A percentile compares a stretch with the other conserved stretches of the same genome.
Conservation (phyloP, 495 filamentous ascomycete genomes). For the Ramalina intermedia region DNA sequence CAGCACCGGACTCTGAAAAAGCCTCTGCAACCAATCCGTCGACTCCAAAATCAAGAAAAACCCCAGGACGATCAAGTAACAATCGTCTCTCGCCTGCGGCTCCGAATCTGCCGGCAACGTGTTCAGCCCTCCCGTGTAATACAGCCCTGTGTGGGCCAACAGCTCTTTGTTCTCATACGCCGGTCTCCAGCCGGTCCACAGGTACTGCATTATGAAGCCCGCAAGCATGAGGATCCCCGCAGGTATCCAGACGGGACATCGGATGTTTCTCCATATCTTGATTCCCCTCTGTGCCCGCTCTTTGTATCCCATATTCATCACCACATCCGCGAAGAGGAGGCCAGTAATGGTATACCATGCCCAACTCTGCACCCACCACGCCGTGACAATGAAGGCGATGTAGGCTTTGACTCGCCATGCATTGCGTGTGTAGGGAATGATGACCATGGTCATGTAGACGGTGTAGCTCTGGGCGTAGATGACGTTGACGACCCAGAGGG, state of each 20-base stretch:
- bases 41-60: conserved; percentile 21
- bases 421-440: conserved; percentile 20
- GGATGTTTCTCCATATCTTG: neutral
- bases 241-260: conserved; percentile 13
- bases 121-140: conserved; percentile 17
- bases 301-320: conserved; percentile 23
- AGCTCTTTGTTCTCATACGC: conserved; percentile 16
- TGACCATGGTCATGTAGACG: conserved; percentile 25
- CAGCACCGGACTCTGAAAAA: conserved; percentile 14
- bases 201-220: conserved; percentile 21
- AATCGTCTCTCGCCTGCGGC: conserved; percentile 22
- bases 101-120: conserved; percentile 7
- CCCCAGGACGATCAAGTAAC: conserved; percentile 22
- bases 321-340: conserved; percentile 20
- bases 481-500: conserved; percentile 21
- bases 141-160: conserved; percentile 22
- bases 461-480: conserved; percentile 26
- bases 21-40: conserved; percentile 15
- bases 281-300: conserved; percentile 12
- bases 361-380: conserved; percentile 27
- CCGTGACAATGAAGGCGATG: conserved; percentile 20
- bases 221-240: conserved; percentile 13
- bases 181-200: conserved; percentile 21
- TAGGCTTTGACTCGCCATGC: conserved; percentile 21
- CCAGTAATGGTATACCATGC: conserved; percentile 24